Base-by-base conservation (phyloP, 106 monocot genomes). In the Triglochin maritima region DNA sequence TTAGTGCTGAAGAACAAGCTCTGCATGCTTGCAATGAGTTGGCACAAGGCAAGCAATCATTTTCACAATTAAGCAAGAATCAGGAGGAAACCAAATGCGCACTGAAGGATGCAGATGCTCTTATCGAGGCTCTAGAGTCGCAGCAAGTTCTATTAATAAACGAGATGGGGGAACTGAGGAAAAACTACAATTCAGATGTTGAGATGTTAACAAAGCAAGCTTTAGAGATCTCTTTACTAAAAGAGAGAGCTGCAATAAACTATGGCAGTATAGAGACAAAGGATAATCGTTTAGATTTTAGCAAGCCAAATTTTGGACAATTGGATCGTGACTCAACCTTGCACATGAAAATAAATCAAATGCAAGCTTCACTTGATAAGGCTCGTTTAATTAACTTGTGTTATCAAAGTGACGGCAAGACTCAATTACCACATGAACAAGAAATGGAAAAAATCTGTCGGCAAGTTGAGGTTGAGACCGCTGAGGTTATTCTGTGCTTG, bases 401-500 rank as follows among this genome's bases (percentile, higher is more conserved):
- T 56, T 77, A 75, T 67, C 81, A 81, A 75, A 73, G 15, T 57
- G 79, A 90, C 71, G 70, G 78, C 50, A 76, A 60, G 67, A 74
- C 76, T 45, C 75, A 84, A 12, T 71, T 69, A 50, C 77, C 65
- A 65, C 50, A 80, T 68, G 83, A 90, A 66, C 59, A 65, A 78
- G 90, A 90, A 77, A 91, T 78, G 81, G 90, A 91, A 64, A 87
- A 91, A 79, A 74, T 86, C 8, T 74, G 84, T 50, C 77, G 68
- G 59, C 90, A 88, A 71, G 90, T 81, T 70, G 96, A 96, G 81
- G 74, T 66, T 61, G 96, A 90, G 73, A 91, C 96, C 52, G 79
- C 88, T 61, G 87, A 91, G 71, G 96, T 91, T 4, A 96, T 91
- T 72, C 72, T 91, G 47, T 87, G 85, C 72, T 86, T 96, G 80